A percentile compares a stretch with the other conserved stretches of the same genome.
Evolutionary conservation across 2,329 filamentous ascomycete species (phyloP).

Genomic region (Chaetomium olivaceum): DNA sequence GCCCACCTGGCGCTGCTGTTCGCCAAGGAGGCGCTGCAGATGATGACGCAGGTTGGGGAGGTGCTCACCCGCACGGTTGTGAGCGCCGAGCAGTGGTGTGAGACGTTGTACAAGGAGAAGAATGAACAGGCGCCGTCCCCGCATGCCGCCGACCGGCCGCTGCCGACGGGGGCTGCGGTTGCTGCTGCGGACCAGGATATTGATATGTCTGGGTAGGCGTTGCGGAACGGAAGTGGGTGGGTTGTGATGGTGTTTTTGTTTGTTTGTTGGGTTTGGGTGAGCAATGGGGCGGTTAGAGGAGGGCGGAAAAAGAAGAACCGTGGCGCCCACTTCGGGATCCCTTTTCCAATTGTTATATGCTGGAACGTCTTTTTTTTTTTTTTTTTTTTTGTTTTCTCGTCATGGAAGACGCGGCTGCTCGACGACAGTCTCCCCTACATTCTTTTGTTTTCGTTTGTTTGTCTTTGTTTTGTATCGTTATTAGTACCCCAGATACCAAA

Average conservation of each 20-base stretch:
- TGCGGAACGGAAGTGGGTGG: too few species aligned
- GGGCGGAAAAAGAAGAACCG: neutral
- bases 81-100: constrained; percentile 90
- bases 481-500: neutral
- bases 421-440: neutral
- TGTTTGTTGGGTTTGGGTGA: neutral
- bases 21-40: constrained; percentile 86
- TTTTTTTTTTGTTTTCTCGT: neutral
- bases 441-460: neutral
- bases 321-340: neutral
- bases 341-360: neutral
- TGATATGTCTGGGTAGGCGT: constrained; percentile 22
- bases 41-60: constrained; percentile 87
- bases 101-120: constrained; percentile 63
- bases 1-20: constrained; percentile 81
- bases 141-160: constrained; percentile 4
- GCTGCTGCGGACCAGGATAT: constrained; percentile 10
- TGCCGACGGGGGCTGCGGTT: neutral
- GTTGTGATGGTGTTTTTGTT: neutral
- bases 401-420: neutral
- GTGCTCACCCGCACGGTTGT: constrained; percentile 87
- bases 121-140: constrained; percentile 15
- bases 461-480: neutral
- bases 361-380: neutral
- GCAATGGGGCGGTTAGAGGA: neutral